phyloP scores from a whole-genome alignment of 257 asterid genomes.

The Rhazya stricta region DNA sequence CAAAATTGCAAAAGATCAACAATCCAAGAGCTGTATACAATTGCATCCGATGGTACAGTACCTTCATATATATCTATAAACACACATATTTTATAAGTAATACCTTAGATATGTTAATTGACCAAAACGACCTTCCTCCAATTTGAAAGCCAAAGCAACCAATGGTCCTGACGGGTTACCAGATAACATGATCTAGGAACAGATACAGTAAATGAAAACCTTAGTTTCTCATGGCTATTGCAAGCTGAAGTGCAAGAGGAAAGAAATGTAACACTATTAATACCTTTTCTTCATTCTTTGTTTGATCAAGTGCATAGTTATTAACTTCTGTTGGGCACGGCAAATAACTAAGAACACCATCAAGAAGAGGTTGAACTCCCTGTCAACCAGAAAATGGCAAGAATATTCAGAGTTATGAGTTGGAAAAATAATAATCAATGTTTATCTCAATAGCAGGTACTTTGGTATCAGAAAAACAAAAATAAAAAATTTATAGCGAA shows the following conservation, averaged over 20 bases:
- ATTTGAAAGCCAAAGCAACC: constrained; percentile 95
- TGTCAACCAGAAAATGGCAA: constrained; percentile 31
- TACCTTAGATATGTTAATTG: constrained; percentile 94
- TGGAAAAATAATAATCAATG: not conserved
- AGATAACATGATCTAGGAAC: constrained; percentile 58
- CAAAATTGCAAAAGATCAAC: not conserved
- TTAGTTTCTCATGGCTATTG: not conserved
- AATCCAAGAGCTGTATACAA: not conserved
- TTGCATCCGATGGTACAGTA: not conserved
- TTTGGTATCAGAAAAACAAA: not conserved
- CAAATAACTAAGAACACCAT: constrained; percentile 88
- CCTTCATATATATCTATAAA: not conserved
- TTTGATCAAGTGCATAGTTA: constrained; percentile 87
- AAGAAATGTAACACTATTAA: constrained; percentile 13
- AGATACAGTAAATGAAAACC: constrained; percentile 17
- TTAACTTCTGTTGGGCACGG: constrained; percentile 87
- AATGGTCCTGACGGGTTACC: constrained; percentile 91
- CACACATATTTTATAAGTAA: not conserved
- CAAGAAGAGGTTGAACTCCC: constrained; percentile 97
- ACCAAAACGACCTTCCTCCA: constrained; percentile 96
- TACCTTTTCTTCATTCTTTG: constrained; percentile 91
- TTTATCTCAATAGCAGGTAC: not conserved
- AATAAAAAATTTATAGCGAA: not conserved
- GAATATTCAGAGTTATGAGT: constrained; percentile 3
- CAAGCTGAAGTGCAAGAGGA: constrained; percentile 3